phyloP scores from a whole-genome alignment of 768 basidiomycete genomes.

The Lactarius sanguifluus region DNA sequence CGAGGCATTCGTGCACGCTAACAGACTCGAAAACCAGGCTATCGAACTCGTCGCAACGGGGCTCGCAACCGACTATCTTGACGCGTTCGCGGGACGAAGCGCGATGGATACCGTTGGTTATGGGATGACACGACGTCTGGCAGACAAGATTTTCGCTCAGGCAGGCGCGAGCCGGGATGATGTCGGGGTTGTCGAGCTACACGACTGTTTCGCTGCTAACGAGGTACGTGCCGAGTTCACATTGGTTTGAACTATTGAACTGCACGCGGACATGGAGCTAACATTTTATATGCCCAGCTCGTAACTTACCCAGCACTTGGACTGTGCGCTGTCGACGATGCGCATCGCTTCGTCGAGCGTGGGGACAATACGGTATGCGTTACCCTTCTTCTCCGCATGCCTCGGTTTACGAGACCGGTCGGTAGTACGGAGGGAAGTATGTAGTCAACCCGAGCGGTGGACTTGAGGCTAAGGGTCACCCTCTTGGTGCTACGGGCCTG shows the following conservation, averaged over 20 bases:
- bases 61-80: constrained; percentile 63
- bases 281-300: constrained; percentile 46
- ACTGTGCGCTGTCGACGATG: constrained; percentile 62
- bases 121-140: constrained; percentile 66
- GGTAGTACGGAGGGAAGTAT: constrained; percentile 78
- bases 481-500: constrained; percentile 50
- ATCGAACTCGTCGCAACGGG: constrained; percentile 75
- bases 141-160: constrained; percentile 66
- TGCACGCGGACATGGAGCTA: neutral
- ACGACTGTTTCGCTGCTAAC: constrained; percentile 84
- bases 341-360: constrained; percentile 69
- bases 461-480: constrained; percentile 84
- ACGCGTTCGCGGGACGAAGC: constrained; percentile 63
- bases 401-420: neutral
- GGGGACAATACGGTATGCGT: constrained; percentile 72
- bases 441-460: constrained; percentile 86
- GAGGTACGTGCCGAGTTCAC: constrained; percentile 48
- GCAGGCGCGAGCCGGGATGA: constrained; percentile 69
- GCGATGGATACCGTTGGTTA: constrained; percentile 83
- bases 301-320: constrained; percentile 82
- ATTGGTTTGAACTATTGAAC: neutral
- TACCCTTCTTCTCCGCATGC: neutral
- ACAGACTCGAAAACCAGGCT: constrained; percentile 80
- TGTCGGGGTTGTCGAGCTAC: constrained; percentile 82
- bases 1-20: constrained; percentile 71